Evolutionary conservation across 345 rosid genomes (phyloP).

Genomic region (Citrus medica): DNA sequence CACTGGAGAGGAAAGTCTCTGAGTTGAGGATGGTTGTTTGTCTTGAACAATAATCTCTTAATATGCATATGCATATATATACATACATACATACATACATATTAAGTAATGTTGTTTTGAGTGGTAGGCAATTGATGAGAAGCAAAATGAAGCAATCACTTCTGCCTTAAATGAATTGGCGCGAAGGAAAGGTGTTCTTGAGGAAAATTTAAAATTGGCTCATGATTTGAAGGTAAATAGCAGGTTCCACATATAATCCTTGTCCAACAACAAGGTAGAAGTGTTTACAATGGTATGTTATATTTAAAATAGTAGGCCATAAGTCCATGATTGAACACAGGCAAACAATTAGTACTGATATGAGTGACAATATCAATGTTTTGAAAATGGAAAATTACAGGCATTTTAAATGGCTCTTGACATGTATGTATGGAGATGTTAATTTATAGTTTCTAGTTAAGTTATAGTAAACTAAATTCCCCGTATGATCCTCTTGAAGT

Average conservation of each 20-base stretch:
- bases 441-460: neutral
- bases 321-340: neutral
- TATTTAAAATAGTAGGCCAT: neutral
- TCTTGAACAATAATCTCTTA: neutral
- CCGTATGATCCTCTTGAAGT: neutral
- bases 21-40: constrained; percentile 85
- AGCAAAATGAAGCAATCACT: constrained; percentile 73
- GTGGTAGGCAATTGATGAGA: constrained; percentile 83
- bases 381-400: neutral
- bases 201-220: constrained; percentile 65
- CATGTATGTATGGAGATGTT: neutral
- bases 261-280: neutral
- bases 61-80: no score
- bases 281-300: neutral
- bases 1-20: constrained; percentile 80
- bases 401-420: neutral
- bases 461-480: neutral
- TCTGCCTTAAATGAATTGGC: constrained; percentile 74
- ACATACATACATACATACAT: neutral
- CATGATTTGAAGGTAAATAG: constrained; percentile 81
- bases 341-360: neutral
- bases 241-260: neutral
- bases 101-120: constrained; percentile 24
- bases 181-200: constrained; percentile 80
- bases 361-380: neutral